phyloP scores from a whole-genome alignment of 345 rosid genomes.

The Eucalyptus sp. region DNA sequence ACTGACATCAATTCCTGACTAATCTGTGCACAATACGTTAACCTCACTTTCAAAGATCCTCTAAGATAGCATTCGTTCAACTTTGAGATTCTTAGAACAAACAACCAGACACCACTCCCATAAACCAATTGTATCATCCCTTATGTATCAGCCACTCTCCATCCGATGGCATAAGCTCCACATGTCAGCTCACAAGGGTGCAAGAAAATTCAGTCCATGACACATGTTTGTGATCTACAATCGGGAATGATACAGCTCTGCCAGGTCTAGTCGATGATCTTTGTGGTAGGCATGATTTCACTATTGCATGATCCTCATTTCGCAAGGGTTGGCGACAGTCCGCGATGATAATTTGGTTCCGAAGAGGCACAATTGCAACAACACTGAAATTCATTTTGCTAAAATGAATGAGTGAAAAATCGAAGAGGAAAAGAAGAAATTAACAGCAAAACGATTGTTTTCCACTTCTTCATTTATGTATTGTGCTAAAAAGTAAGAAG shows the following conservation, averaged over 20 bases:
- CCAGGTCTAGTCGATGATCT: not conserved
- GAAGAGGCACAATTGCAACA: not conserved
- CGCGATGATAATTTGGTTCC: not conserved
- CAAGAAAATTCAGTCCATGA: not conserved
- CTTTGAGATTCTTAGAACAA: not conserved
- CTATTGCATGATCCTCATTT: not conserved
- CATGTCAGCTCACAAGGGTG: not conserved
- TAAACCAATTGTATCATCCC: not conserved
- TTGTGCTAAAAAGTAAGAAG: not conserved
- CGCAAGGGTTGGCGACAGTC: not conserved
- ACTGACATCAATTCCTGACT: accelerated
- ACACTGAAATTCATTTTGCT: not conserved
- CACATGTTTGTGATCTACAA: not conserved
- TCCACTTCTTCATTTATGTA: not conserved
- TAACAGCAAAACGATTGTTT: not conserved
- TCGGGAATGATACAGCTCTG: not conserved
- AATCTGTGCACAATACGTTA: too few relatives aligned
- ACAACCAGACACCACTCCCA: not conserved
- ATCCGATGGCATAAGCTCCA: not conserved
- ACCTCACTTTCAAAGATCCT: not conserved
- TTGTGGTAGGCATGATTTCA: not conserved
- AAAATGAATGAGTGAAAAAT: not conserved
- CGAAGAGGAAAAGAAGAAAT: not conserved
- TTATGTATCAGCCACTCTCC: not conserved
- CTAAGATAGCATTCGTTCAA: not conserved